Evolutionary conservation across 768 basidiomycete genomes (phyloP), one percentile per base, ranked within the genome.

Genomic region (Serendipita sp.): DNA sequence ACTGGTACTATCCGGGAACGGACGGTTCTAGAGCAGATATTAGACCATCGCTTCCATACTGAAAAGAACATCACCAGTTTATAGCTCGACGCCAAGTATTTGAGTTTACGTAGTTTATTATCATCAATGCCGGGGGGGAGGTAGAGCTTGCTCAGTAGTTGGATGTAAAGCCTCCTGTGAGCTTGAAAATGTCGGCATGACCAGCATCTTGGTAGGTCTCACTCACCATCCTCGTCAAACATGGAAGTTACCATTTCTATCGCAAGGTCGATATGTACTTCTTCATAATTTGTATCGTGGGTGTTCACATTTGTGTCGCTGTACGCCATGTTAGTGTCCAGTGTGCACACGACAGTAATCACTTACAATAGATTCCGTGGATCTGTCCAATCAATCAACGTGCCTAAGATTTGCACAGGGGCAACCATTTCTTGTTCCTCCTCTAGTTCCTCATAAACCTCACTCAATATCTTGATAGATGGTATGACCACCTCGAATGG

Each of bases 301-400:
- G 40, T 69, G 40, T 66, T 68, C 3, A 75, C 73, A 60, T 80
- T 78, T 16, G 69, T 69, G 34, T 67, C 68, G 27, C 76, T 75
- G 5, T 76, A 76, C 11, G 73, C 74, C 8, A 78, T 68, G 46
- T 78, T 77, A 29, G 81, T 81, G 62, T 8, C 48, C n/a, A 50
- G 48, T 8, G 48, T 23, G 23, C 23, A 23, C 23, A 23, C 23
- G 23, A 23, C 23, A 23, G 23, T 23, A 23, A 23, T 23, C 23
- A 74, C 77, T 76, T 69, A 81, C 70, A 82, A 79, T 40, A 81
- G 79, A 69, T 88, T 91, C 69, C 82, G 78, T 0, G 90, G 87
- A 70, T 94, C 86, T 2, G 87, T 89, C 91, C 92, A 95, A 67
- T 93, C 91, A 2, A 86, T 78, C 69, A 94, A 79, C 74, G 93